A percentile compares a stretch with the other conserved stretches of the same genome.
These are phyloP conservation scores for Gossypium davidsonii DNA, from an alignment of 441 rosid species.

Conservation along the genomic window DNA sequence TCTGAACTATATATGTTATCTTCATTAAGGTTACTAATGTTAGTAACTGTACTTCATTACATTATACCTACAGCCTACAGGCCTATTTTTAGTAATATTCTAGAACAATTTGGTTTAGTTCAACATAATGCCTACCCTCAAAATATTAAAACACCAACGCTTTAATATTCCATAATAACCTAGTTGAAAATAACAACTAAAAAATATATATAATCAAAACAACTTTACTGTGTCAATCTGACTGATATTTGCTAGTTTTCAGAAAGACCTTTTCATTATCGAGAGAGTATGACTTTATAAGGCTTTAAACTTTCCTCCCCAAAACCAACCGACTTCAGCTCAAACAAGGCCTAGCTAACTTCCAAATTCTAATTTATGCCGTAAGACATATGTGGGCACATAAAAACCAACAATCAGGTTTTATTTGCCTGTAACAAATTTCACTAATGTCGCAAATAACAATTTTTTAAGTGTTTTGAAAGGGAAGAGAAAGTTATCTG, in stretches of 20 bases:
- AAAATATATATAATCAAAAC: neutral
- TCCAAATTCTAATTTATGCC: slow-evolving; percentile 10
- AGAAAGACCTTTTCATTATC: neutral
- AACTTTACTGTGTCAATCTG: neutral
- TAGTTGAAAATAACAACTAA: neutral
- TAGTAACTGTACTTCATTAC: neutral
- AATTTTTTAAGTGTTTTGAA: neutral
- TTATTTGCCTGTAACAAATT: neutral
- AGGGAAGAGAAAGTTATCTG: neutral
- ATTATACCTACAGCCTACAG: neutral
- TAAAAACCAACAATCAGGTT: neutral
- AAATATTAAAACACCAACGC: neutral
- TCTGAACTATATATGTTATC: too few species aligned
- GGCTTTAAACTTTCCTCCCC: neutral
- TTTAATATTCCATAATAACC: neutral
- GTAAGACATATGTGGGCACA: neutral
- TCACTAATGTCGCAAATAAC: neutral
- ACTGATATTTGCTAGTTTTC: neutral
- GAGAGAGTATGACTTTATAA: neutral
- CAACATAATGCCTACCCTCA: neutral
- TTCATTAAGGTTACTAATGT: neutral
- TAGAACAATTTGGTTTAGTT: neutral
- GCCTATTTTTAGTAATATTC: neutral
- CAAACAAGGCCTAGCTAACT: neutral
- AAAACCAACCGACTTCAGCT: neutral